A percentile compares a stretch with the other conserved stretches of the same genome.
These are phyloP conservation scores for Zasmidium angulare DNA, from an alignment of 2,329 filamentous ascomycete genomes.

Conservation along the genomic window DNA sequence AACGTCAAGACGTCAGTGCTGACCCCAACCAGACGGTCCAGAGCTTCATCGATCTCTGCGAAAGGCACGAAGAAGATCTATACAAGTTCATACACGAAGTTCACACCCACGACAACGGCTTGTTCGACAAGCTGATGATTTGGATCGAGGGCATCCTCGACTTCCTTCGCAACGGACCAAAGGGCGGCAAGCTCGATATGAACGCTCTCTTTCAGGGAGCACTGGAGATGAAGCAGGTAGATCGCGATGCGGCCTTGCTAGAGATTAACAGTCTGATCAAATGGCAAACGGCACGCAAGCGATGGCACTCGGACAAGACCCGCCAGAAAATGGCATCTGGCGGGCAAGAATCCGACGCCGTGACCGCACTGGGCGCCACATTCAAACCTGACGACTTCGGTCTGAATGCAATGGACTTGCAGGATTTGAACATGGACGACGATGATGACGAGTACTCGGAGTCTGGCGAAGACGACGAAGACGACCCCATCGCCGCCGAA, in stretches of 20 bases:
- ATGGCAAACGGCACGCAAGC: slow-evolving; percentile 94
- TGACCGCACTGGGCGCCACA: slow-evolving; percentile 52
- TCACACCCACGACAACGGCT: slow-evolving; percentile 91
- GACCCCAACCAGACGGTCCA: slow-evolving; percentile 98
- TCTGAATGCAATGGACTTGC: slow-evolving; percentile 78
- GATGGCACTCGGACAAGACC: slow-evolving; percentile 98
- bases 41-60: slow-evolving; percentile 94
- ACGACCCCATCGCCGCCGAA: slow-evolving; percentile 87
- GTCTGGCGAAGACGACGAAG: slow-evolving; percentile 67
- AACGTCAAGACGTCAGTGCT: slow-evolving; percentile 78
- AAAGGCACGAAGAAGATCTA: slow-evolving; percentile 91
- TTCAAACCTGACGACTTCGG: slow-evolving; percentile 89
- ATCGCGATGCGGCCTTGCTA: slow-evolving; percentile 68
- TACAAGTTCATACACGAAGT: slow-evolving; percentile 99
- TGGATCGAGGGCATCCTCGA: slow-evolving; percentile 96
- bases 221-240: slow-evolving; percentile 63
- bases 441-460: slow-evolving; percentile 66
- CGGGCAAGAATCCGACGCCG: slow-evolving; percentile 50
- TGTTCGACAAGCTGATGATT: slow-evolving; percentile 93
- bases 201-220: slow-evolving; percentile 88
- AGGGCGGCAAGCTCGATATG: slow-evolving; percentile 85
- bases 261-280: slow-evolving; percentile 85
- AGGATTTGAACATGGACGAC: slow-evolving; percentile 81
- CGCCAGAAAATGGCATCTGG: slow-evolving; percentile 98
- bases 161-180: slow-evolving; percentile 80